phyloP scores from a whole-genome alignment of 2,329 filamentous ascomycete species.

The Aspergillus sp. region DNA sequence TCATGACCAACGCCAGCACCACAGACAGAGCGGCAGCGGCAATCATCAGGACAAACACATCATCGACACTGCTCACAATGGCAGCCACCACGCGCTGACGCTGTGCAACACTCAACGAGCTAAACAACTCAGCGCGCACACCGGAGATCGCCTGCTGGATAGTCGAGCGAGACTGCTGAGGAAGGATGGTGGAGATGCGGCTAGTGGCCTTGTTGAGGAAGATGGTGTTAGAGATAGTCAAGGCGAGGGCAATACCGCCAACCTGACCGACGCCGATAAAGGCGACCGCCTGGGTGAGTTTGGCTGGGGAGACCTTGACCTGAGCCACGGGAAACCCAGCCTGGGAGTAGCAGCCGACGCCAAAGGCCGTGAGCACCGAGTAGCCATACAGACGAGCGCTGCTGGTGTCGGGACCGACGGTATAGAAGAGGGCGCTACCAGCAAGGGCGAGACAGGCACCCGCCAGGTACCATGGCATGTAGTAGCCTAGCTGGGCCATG shows the following conservation, averaged over 20 bases:
- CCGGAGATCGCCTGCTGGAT: slow-evolving; percentile 1
- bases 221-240: not conserved
- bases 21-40: not conserved
- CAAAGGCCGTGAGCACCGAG: slow-evolving; percentile 27
- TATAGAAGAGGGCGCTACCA: slow-evolving; percentile 24
- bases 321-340: slow-evolving; percentile 24
- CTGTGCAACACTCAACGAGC: not conserved
- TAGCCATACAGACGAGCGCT: slow-evolving; percentile 28
- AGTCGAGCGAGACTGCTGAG: not conserved
- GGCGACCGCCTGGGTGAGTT: not conserved
- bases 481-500: slow-evolving; percentile 19
- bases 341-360: slow-evolving; percentile 21
- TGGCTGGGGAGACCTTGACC: not conserved
- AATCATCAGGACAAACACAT: not conserved
- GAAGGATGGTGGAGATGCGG: not conserved
- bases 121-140: not conserved
- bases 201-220: not conserved
- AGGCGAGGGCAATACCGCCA: not conserved
- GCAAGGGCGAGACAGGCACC: slow-evolving; percentile 23
- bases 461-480: slow-evolving; percentile 26
- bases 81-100: not conserved
- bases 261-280: slow-evolving; percentile 4
- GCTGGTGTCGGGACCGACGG: slow-evolving; percentile 20
- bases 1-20: not conserved
- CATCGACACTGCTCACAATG: not conserved